These are phyloP conservation scores for Cryphonectria parasitica DNA, from an alignment of 2,329 filamentous ascomycete genomes.

Conservation along the genomic window DNA sequence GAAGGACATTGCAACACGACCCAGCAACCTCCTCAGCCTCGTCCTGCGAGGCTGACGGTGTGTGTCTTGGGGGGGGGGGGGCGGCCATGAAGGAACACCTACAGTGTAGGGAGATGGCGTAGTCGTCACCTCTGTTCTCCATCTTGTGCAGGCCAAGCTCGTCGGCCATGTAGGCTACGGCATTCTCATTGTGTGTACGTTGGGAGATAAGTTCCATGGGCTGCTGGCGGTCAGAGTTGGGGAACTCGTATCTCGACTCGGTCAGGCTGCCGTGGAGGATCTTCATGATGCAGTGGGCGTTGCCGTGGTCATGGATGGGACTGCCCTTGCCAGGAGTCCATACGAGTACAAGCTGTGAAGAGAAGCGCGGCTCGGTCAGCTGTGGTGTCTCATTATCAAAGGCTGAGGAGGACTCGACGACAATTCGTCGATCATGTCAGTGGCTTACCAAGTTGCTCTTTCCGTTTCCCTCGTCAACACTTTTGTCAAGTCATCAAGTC, in stretches of 20 bases:
- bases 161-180: conserved; percentile 91
- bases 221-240: conserved; percentile 50
- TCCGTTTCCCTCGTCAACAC: conserved; percentile 82
- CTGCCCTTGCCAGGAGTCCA: conserved; percentile 86
- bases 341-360: conserved; percentile 76
- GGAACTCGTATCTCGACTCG: conserved; percentile 82
- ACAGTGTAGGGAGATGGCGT: conserved; percentile 83
- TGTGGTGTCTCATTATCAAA: background rate
- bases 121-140: conserved; percentile 73
- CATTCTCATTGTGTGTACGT: conserved; percentile 68
- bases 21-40: conserved; percentile 11
- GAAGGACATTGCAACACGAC: background rate
- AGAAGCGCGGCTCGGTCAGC: conserved; percentile 28
- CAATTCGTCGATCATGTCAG: background rate
- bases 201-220: conserved; percentile 69
- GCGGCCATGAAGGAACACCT: no score
- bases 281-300: conserved; percentile 93
- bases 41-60: conserved; percentile 17
- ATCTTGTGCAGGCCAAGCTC: conserved; percentile 85
- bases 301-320: conserved; percentile 86
- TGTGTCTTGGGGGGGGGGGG: conserved; percentile 32
- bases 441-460: conserved; percentile 56
- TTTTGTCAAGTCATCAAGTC: background rate
- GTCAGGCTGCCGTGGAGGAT: conserved; percentile 77
- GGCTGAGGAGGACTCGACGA: background rate